A percentile compares a stretch with the other conserved stretches of the same genome.
These are phyloP conservation scores for Chrysoporthe puriensis DNA, from an alignment of 2,329 filamentous ascomycete species.

Conservation along the genomic window DNA sequence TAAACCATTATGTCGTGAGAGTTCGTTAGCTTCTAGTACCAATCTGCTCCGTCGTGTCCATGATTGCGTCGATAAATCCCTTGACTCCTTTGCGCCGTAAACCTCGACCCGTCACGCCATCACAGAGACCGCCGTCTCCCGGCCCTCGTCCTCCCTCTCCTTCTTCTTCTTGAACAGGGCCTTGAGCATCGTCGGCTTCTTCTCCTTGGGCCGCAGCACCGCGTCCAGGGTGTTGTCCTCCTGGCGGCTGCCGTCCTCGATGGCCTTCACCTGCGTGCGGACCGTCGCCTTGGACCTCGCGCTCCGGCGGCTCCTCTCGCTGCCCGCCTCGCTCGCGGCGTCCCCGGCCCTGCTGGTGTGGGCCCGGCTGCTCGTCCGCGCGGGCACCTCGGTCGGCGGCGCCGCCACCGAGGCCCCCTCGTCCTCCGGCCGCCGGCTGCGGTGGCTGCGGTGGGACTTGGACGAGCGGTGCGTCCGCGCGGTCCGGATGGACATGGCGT, in stretches of 20 bases:
- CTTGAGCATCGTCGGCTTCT: conserved; percentile 60
- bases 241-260: conserved; percentile 42
- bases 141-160: conserved; percentile 45
- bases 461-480: conserved; percentile 42
- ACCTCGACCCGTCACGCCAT: conserved; percentile 22
- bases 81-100: background rate
- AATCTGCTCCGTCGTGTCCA: background rate
- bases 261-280: conserved; percentile 36
- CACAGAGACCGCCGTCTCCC: conserved; percentile 21
- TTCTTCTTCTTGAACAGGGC: conserved; percentile 61
- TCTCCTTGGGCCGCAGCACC: conserved; percentile 50
- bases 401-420: conserved; percentile 9
- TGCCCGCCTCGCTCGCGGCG: conserved; percentile 37
- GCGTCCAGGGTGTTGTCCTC: conserved; percentile 41
- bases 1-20: background rate
- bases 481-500: conserved; percentile 40
- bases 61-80: background rate
- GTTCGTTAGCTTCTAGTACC: background rate
- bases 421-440: conserved; percentile 23
- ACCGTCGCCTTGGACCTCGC: conserved; percentile 35
- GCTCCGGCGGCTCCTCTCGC: conserved; percentile 35
- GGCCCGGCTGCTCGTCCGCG: conserved; percentile 38
- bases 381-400: conserved; percentile 28
- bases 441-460: conserved; percentile 41
- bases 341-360: conserved; percentile 24